Base-by-base conservation (phyloP, 495 filamentous ascomycete genomes). In the Penicillium diatomitis region DNA sequence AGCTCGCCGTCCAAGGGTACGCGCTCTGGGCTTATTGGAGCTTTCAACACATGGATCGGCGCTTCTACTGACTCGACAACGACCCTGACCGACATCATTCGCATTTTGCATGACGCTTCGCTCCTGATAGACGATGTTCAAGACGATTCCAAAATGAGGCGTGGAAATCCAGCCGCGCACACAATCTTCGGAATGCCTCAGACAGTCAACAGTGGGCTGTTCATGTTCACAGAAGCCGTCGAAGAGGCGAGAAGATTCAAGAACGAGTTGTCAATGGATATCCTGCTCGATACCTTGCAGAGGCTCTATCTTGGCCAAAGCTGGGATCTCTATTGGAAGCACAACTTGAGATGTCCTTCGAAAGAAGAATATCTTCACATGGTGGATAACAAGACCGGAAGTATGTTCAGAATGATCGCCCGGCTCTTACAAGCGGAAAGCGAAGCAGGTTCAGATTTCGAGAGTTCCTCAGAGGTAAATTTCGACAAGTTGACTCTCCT, bases 291-390 rank as follows among this genome's bases (percentile, higher is more conserved):
- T n/a, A n/a, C n/a, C n/a, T n/a, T n/a, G n/a, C n/a, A n/a, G n/a
- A n/a, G n/a, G n/a, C n/a, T n/a, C n/a, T n/a, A n/a, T n/a, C n/a
- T n/a, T 29, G 91, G 91, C 4, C 91, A 97, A 58, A 88, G 91
- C 38, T 87, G 94, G 84, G 90, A 97, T 57, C 76, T 97, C 32
- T 92, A 84, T 72, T 97, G 91, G 91, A 74, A 87, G 5, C 87
- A 95, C 66, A 83, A 81, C 3, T 67, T 94, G 30, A 86, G 77
- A 9, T 92, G 86, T 64, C 90, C 90, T n/a, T 84, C 79, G 27
- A 87, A 90, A 64, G 85, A 88, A 45, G 88, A 96, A 56, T 97
- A 97, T 66, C 74, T 96, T 6, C 85, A 90, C 58, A 96, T 96
- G 90, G 88, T 95, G 20, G 74, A 76, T 43, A 89, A 94, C 68